phyloP scores from a whole-genome alignment of 2,329 filamentous ascomycete species.

The Xylaria sp. region DNA sequence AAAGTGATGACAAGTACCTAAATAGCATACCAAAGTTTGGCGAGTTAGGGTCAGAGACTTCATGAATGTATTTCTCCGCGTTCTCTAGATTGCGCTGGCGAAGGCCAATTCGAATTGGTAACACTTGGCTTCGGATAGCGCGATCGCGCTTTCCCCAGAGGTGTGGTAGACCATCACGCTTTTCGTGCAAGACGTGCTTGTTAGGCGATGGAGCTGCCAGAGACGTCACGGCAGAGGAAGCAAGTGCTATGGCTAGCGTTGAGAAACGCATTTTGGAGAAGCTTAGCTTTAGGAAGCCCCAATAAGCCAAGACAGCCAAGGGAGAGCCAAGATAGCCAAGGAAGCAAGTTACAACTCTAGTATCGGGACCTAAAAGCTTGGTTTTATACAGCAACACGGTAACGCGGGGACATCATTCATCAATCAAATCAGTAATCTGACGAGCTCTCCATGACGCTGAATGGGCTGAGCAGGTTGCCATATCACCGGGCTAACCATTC shows the following conservation, averaged over 20 bases:
- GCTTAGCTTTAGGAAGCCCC: not conserved
- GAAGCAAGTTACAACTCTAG: constrained; percentile 1
- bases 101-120: constrained; percentile 51
- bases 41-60: constrained; percentile 52
- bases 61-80: constrained; percentile 50
- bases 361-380: constrained; percentile 20
- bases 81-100: constrained; percentile 53
- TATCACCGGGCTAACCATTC: not conserved
- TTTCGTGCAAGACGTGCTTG: constrained; percentile 29
- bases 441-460: not conserved
- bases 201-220: constrained; percentile 22
- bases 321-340: constrained; percentile 21
- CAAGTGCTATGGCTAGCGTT: constrained; percentile 19
- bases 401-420: not conserved
- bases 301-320: constrained; percentile 21
- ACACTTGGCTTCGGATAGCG: constrained; percentile 17
- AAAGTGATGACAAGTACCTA: not conserved
- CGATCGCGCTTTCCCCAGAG: constrained; percentile 30
- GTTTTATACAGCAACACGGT: constrained; percentile 16
- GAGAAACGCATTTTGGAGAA: constrained; percentile 28
- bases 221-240: constrained; percentile 14
- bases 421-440: not conserved
- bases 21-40: constrained; percentile 48
- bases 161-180: constrained; percentile 27
- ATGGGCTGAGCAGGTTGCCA: not conserved